Evolutionary conservation across 208 protist species (phyloP), one percentile per base, ranked within the genome.

Genomic region (Histomonas meleagridis): DNA sequence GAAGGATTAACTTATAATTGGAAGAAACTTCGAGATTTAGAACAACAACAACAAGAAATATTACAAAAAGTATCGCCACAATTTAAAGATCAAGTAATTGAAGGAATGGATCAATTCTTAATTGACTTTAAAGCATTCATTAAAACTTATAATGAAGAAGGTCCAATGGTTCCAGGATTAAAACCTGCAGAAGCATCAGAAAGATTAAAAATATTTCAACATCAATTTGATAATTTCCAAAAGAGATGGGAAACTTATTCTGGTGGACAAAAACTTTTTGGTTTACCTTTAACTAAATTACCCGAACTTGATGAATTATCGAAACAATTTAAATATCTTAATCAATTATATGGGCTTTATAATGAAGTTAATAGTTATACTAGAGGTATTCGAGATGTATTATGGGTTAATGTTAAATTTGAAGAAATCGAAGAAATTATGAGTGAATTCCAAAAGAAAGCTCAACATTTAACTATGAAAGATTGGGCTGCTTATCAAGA

Each of bases 141-240:
- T 4, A 81, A 46, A 32, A 18, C 26, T 12, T 79, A 92, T 28
- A 14, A 90, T 49, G 48, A 57, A 32, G 96, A 97, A 93, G 97
- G 97, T 32, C 97, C 97, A 49, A 98, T 97, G 95, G 95, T 97
- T 49, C 94, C 96, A 62, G 97, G 96, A 18, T 94, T 99, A 35
- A 92, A 94, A 86, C 97, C 97, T 48, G 93, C 96, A 90, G 97
- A 97, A 62, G 97, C 97, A 9, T 97, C 97, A 94, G 96, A 97
- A 94, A 94, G 97, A 9, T 95, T 99, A 23, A 97, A 97, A 91
- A 96, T 96, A 79, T 98, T 97, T 94, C 95, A 98, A 95, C 94
- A 96, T 72, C 94, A 97, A 93, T 98, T 97, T 93, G 95, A 96
- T 40, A 97, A 98, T 93, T 96, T 97, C 93, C 97, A 97, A 92